phyloP scores from a whole-genome alignment of 2,329 filamentous ascomycete species.

The Ilyonectria robusta region DNA sequence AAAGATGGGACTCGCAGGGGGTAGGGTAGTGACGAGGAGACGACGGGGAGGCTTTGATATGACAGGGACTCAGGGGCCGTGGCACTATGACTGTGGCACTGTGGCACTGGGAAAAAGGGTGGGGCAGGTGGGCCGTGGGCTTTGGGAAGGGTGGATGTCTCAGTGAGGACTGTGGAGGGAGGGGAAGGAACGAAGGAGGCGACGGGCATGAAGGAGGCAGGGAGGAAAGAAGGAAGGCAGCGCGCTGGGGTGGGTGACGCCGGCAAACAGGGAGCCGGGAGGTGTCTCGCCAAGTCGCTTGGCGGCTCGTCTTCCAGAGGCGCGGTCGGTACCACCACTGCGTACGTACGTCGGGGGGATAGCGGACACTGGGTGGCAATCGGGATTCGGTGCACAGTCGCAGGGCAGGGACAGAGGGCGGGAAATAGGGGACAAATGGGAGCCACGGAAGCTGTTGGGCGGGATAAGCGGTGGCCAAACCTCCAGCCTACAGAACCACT shows the following conservation, averaged over 20 bases:
- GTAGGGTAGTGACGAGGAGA: conserved; percentile 21
- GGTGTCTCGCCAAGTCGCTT: too few species aligned
- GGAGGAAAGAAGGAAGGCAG: not conserved
- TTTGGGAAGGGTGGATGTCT: not conserved
- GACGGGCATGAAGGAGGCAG: not conserved
- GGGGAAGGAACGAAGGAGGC: not conserved
- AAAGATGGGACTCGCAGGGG: conserved; percentile 17
- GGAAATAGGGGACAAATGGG: conserved; percentile 4
- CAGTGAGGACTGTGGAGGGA: conserved; percentile 16
- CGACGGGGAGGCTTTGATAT: conserved; percentile 11
- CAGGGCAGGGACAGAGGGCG: not conserved
- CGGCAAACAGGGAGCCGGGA: too few species aligned
- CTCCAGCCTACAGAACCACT: too few species aligned
- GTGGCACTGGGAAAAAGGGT: conserved; percentile 15
- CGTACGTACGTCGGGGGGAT: not conserved
- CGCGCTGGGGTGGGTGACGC: too few species aligned
- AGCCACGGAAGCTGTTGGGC: not conserved
- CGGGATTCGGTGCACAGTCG: not conserved
- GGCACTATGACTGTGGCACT: conserved; percentile 20
- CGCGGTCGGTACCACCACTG: not conserved
- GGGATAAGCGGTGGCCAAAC: too few species aligned
- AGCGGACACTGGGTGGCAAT: not conserved
- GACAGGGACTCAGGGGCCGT: not conserved
- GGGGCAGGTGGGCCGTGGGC: not conserved
- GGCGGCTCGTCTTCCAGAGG: not conserved